Evolutionary conservation across 306 rosid species (phyloP), one percentile per base, ranked within the genome.

Genomic region (Prunus kanzakura): DNA sequence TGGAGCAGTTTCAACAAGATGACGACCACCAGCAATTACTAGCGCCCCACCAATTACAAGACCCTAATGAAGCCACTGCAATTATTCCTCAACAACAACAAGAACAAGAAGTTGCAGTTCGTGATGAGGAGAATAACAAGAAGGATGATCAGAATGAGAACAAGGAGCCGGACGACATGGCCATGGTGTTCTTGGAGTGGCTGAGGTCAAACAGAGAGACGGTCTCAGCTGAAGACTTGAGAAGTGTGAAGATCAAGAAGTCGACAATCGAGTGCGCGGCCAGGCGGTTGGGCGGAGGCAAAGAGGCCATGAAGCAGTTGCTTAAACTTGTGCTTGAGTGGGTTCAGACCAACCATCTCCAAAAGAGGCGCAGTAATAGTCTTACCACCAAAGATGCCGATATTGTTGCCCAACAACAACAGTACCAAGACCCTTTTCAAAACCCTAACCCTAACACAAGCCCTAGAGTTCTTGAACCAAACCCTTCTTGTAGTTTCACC

Each of bases 271-370:
- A 95, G 27, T 85, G 90, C 52, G 99, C 99, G 0, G 96, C 97
- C 1, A 80, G 69, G 69, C 91, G 96, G 0, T 87, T 95, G 27
- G 99, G 99, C 3, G 99, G 99, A 38, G 99, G 99, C 2, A 87
- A 86, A 81, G 96, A 92, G 64, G 99, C 87, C n/a, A 95, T 88
- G 97, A 95, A 95, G 61, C 93, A 91, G 67, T 80, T 95, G 73
- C 79, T 95, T 75, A 95, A 95, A 73, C 97, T 95, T 10, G 90
- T 95, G 62, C 96, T 95, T 22, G 87, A 95, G 78, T 95, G 99
- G 99, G 99, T 95, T 79, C 93, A 92, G 81, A 92, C 87, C 1
- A 95, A 90, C 35, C 97, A 95, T 76, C 92, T 95, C 60, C 97
- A 90, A 52, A 89, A 80, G 69, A 83, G 88, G 56, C 83, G 92